Evolutionary conservation across 805 yeast species (phyloP), one percentile per base, ranked within the genome.

Genomic region (Candida insectorum): DNA sequence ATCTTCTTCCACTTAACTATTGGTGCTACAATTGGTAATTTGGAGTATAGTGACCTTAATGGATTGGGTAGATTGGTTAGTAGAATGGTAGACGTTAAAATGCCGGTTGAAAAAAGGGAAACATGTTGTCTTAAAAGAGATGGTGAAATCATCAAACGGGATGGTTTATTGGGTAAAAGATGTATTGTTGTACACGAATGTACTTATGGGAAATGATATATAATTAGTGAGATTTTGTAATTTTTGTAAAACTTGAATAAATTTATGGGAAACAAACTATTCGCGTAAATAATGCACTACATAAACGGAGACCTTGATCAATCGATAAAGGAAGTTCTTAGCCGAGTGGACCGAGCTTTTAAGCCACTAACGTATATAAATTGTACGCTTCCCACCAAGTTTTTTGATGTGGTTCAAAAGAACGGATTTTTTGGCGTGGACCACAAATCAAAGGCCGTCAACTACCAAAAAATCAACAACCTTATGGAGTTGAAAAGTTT

Each of bases 321-420:
- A 8, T 37, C 37, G 14, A 36, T 41, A 7, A 24, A 28, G 10
- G 14, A 29, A 13, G 33, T 20, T 12, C 18, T 39, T 20, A 18
- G 13, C 3, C 10, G n/a, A 12, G 21, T 36, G 3, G 39, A 39
- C 18, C 8, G 15, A 12, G 24, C 35, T 5, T 31, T 34, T 28
- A 11, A 18, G 3, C 28, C 24, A 2, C 28, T 40, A 14, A 7
- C 13, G 4, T 45, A 45, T 20, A 25, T 45, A 9, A 45, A 45
- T 25, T 31, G 41, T n/a, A 40, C 40, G 7, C 28, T 43, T 10
- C 49, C 49, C 7, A 34, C 34, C 19, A 29, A 30, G 4, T 30
- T 45, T 6, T 36, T 34, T 18, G 12, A 36, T n/a, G 21, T 25
- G 4, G 37, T 45, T 13, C n/a, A n/a, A 25, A 30, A 6, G 21